Base-by-base conservation (phyloP, 1,284 basidiomycete species). In the Hemileccinum hortonii region DNA sequence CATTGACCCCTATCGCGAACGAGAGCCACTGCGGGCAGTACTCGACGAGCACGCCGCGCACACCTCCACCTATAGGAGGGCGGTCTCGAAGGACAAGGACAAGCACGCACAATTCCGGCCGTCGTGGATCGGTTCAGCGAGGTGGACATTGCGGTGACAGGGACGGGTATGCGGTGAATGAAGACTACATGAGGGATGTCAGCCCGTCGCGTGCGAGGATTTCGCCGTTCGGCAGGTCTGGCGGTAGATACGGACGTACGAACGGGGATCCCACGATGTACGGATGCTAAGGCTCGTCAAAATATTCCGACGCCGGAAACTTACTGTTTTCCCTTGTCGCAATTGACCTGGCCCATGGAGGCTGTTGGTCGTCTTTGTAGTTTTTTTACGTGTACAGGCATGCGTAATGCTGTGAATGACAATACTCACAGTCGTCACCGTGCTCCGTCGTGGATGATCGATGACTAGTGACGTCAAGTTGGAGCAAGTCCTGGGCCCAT, bases 121-220 rank as follows among this genome's bases (percentile, higher is more conserved):
- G 15, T n/a, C 42, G 40, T 19, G 30, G 4, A 10, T 44, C 57
- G 6, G 26, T 44, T 22, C 14, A n/a, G 6, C n/a, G 26, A 12
- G 33, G 22, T 15, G 49, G 33, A 9, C 9, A 6, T 10, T 36
- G 10, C 19, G 19, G 7, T 3, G 40, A 42, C 6, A n/a, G 39
- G 33, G 33, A 56, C 18, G 49, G 24, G n/a, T 21, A 44, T 14
- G 22, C 35, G 3, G 15, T 21, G 16, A 40, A 32, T 15, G 32
- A 32, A 21, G 42, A 35, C 1, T 30, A 39, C 37, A 26, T 26
- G 6, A 19, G 30, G 18, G 18, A 47, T 29, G 37, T 19, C 18
- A 40, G 32, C 19, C 26, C 48, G 9, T 49, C 48, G 19, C 49
- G 7, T 8, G 49, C 47, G 24, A 50, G 29, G 49, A 47, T 24